A percentile compares a stretch with the other conserved stretches of the same genome.
phyloP scores from a whole-genome alignment of 2,329 filamentous ascomycete genomes.

The Colletotrichum chlorophyti region DNA sequence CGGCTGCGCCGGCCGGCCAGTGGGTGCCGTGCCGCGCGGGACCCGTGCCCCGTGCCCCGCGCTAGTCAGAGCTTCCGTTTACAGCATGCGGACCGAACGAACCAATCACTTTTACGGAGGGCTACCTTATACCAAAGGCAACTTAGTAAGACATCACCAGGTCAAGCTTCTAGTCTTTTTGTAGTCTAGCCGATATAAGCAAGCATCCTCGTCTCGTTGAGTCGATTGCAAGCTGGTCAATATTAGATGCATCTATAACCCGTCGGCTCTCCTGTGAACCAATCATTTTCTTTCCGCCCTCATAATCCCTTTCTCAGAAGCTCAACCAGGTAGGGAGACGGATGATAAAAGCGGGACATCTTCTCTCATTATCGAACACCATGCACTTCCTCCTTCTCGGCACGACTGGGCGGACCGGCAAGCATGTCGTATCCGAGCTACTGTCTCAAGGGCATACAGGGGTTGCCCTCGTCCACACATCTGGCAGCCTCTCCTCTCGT shows the following conservation, averaged over 20 bases:
- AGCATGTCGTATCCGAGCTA: constrained; percentile 46
- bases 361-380: constrained; percentile 6
- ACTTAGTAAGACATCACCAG: too few relatives aligned
- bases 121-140: too few relatives aligned
- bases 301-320: neutral
- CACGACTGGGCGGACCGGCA: constrained; percentile 50
- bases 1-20: neutral
- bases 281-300: too few relatives aligned
- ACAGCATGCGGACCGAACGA: neutral
- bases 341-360: neutral
- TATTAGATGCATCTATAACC: neutral
- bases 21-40: neutral
- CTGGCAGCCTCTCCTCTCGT: neutral
- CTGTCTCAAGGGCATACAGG: constrained; percentile 45
- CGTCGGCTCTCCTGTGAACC: too few relatives aligned
- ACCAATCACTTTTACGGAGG: neutral
- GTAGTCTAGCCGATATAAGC: neutral
- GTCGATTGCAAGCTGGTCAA: neutral
- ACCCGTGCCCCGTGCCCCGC: neutral
- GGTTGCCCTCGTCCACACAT: constrained; percentile 45
- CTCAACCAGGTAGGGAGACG: neutral
- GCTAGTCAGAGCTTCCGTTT: neutral
- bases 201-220: neutral
- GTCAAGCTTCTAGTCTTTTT: neutral
- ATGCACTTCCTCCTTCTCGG: constrained; percentile 52